Percentiles rank a stretch among this genome's conserved stretches.
These are phyloP conservation scores for Sequoiadendron giganteum DNA, from an alignment of 75 land plant genomes.

Conservation along the genomic window DNA sequence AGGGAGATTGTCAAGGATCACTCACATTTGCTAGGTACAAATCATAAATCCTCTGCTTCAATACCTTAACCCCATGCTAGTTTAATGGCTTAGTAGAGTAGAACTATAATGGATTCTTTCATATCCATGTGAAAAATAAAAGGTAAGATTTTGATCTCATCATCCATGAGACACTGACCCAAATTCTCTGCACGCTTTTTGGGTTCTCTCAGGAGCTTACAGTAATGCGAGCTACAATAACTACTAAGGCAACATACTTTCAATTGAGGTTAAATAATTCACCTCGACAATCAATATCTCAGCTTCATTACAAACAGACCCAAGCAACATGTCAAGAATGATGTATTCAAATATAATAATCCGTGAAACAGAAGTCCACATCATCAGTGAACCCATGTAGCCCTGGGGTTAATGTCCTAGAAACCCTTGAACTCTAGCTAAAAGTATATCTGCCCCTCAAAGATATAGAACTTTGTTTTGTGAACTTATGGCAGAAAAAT, in stretches of 20 bases:
- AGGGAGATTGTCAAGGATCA: slow-evolving; percentile 70
- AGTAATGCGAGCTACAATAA: slow-evolving; percentile 78
- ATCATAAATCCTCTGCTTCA: slow-evolving; percentile 65
- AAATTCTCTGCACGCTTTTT: slow-evolving; percentile 84
- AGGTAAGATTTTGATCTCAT: slow-evolving; percentile 80
- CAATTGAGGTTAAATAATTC: slow-evolving; percentile 83
- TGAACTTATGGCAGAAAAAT: too few relatives aligned
- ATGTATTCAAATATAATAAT: background rate
- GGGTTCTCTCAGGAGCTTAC: slow-evolving; percentile 50
- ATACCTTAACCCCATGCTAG: slow-evolving; percentile 39
- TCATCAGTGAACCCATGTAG: too few relatives aligned
- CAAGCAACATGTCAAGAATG: background rate
- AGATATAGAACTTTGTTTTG: too few relatives aligned
- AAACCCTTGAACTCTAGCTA: too few relatives aligned
- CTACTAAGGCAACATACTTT: slow-evolving; percentile 71
- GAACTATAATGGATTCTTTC: slow-evolving; percentile 50
- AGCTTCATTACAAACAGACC: slow-evolving; percentile 1
- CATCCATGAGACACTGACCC: slow-evolving; percentile 89
- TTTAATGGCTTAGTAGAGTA: slow-evolving; percentile 45
- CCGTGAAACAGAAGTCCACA: background rate
- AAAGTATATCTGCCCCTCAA: too few relatives aligned
- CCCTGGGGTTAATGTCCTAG: too few relatives aligned
- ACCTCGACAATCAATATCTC: slow-evolving; percentile 55
- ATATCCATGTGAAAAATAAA: slow-evolving; percentile 59
- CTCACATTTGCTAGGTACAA: slow-evolving; percentile 76